Percentiles rank a stretch among this genome's conserved stretches.
Conservation (phyloP, 2,329 filamentous ascomycete species). For the Aureobasidium mangrovei region DNA sequence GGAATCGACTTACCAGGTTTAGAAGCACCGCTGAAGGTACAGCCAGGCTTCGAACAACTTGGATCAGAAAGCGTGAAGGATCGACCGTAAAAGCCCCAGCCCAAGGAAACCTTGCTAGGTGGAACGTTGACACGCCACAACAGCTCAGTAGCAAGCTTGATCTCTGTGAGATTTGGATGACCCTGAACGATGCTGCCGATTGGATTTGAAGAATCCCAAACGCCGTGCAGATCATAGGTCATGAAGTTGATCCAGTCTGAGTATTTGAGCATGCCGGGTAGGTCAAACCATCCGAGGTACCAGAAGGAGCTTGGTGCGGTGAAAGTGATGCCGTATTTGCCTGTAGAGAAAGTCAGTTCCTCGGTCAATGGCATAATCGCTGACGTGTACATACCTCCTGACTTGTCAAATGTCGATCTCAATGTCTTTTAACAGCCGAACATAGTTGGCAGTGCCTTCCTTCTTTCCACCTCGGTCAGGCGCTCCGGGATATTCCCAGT, state of each 20-base stretch:
- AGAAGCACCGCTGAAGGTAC: slow-evolving; percentile 18
- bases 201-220: slow-evolving; percentile 29
- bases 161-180: slow-evolving; percentile 44
- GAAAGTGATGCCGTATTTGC: slow-evolving; percentile 34
- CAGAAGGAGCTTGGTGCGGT: slow-evolving; percentile 22
- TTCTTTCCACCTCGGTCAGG: slow-evolving; percentile 26
- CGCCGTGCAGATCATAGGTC: slow-evolving; percentile 39
- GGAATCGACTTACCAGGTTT: too few species aligned
- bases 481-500: slow-evolving; percentile 34
- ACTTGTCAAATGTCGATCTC: neutral
- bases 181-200: slow-evolving; percentile 28
- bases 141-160: slow-evolving; percentile 34
- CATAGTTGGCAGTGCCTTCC: slow-evolving; percentile 26
- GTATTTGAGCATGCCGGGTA: neutral
- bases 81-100: slow-evolving; percentile 40
- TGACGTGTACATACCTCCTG: neutral
- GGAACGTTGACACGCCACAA: slow-evolving; percentile 39
- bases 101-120: slow-evolving; percentile 33
- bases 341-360: neutral
- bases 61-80: slow-evolving; percentile 24
- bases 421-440: neutral
- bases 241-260: slow-evolving; percentile 33
- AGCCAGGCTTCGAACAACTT: slow-evolving; percentile 17
- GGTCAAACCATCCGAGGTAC: slow-evolving; percentile 18
- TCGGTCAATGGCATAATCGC: too few species aligned